Base-by-base conservation (phyloP, 768 basidiomycete genomes). In the Rhodotorula taiwanensis region DNA sequence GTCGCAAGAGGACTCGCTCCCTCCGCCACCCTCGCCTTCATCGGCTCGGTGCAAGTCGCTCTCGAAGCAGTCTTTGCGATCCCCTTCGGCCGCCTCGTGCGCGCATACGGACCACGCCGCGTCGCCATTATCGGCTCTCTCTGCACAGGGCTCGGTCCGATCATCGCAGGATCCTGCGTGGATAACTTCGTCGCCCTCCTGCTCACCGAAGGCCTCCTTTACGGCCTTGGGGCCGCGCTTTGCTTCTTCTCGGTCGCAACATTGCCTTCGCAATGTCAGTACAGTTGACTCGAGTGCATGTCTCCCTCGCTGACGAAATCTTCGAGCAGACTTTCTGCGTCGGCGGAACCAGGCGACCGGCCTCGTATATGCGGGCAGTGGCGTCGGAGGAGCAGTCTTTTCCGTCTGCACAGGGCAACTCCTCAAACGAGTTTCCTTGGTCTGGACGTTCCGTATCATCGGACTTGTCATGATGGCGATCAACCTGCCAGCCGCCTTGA, bases 371-470 rank as follows among this genome's bases (percentile, higher is more conserved):
- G 63, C 73, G 0, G 71, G 70, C 3, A 70, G 64, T 0, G 74
- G 74, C 0, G 23, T 72, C 7, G 73, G 74, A 3, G 70, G 70
- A 11, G 73, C 70, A 0, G 57, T 70, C 33, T 47, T 73, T 28
- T 57, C 64, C 20, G 52, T 73, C 30, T 44, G 58, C 14, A 36
- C 64, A 1, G 58, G 67, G 7, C 63, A 57, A 1, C 62, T 74
- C 0, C 55, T 72, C 23, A 28, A 67, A 27, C 52, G 47, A 0
- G 33, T 70, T 5, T 69, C 67, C 13, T 25, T 65, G 7, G 57
- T 53, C 7, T 74, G 73, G 73, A 67, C 71, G 2, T 72, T 75
- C 60, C 57, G 74, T n/a, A 52, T 60, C 18, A n/a, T 72, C 8
- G 67, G 67, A 0, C 39, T 72, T 30, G 55, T 71, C 25, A 64